Percentiles rank a stretch among this genome's conserved stretches.
Evolutionary conservation across 345 rosid genomes (phyloP).

Genomic region (Combretum micranthum): DNA sequence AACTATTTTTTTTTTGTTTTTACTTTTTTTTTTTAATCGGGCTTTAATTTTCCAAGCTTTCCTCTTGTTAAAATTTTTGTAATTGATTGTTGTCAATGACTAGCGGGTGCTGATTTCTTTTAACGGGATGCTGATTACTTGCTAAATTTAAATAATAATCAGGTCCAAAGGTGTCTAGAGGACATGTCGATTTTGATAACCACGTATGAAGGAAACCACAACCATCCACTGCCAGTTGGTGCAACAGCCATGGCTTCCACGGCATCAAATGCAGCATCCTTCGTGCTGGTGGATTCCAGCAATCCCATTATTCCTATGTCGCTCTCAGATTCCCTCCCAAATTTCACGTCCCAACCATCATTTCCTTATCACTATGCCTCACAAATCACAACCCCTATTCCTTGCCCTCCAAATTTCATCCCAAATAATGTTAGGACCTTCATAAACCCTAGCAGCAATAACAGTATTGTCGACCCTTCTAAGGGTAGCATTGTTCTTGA

Average conservation of each 20-base stretch:
- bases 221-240: constrained; percentile 58
- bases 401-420: neutral
- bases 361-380: constrained; percentile 6
- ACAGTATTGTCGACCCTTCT: constrained; percentile 18
- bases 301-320: constrained; percentile 16
- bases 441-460: constrained; percentile 15
- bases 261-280: constrained; percentile 39
- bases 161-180: constrained; percentile 60
- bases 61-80: too few species aligned
- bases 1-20: too few species aligned
- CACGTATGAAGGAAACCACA: constrained; percentile 55
- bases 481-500: constrained; percentile 35
- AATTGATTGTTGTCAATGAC: neutral
- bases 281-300: constrained; percentile 36
- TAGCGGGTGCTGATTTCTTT: neutral
- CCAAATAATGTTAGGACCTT: constrained; percentile 9
- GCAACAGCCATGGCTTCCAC: constrained; percentile 58
- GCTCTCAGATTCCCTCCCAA: neutral
- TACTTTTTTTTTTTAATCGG: too few species aligned
- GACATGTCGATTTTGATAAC: constrained; percentile 62
- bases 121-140: neutral
- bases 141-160: neutral
- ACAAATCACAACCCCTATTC: constrained; percentile 14
- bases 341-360: constrained; percentile 11
- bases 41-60: too few species aligned